These are phyloP conservation scores for Buddleja alternifolia DNA, from an alignment of 257 asterid genomes.

Conservation along the genomic window DNA sequence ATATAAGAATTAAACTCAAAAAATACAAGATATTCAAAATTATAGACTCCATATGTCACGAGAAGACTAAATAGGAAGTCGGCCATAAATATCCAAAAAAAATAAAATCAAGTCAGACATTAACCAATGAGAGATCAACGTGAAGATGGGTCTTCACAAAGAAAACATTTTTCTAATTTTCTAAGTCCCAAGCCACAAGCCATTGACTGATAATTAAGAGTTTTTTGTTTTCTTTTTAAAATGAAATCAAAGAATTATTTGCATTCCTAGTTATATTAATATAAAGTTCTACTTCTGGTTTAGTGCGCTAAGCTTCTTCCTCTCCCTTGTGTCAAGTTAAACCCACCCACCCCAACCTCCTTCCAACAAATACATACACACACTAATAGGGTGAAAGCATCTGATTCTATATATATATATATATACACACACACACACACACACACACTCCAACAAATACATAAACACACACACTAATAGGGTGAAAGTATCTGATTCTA, in stretches of 20 bases:
- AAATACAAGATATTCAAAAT: too few relatives aligned
- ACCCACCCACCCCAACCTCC: background rate
- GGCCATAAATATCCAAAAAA: too few relatives aligned
- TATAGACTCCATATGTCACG: background rate
- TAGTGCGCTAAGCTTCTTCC: conserved; percentile 3
- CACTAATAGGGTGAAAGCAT: background rate
- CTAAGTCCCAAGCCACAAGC: conserved; percentile 4
- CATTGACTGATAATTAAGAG: background rate
- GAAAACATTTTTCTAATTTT: background rate
- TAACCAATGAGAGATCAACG: conserved; percentile 21
- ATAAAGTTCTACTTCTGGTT: background rate
- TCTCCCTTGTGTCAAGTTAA: background rate
- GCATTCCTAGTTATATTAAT: conserved; percentile 12
- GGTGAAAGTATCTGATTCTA: background rate
- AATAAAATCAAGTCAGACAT: too few relatives aligned
- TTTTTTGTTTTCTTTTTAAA: conserved; percentile 1
- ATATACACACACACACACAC: background rate
- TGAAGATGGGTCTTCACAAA: conserved; percentile 4
- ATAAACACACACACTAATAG: background rate
- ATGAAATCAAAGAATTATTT: conserved; percentile 23
- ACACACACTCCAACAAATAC: background rate
- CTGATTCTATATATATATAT: background rate
- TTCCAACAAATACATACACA: background rate
- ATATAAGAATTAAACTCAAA: too few relatives aligned
- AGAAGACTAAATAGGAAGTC: conserved; percentile 26